A percentile compares a stretch with the other conserved stretches of the same genome.
phyloP scores from a whole-genome alignment of 129 eudicot genomes.

The Artemisia argyi region DNA sequence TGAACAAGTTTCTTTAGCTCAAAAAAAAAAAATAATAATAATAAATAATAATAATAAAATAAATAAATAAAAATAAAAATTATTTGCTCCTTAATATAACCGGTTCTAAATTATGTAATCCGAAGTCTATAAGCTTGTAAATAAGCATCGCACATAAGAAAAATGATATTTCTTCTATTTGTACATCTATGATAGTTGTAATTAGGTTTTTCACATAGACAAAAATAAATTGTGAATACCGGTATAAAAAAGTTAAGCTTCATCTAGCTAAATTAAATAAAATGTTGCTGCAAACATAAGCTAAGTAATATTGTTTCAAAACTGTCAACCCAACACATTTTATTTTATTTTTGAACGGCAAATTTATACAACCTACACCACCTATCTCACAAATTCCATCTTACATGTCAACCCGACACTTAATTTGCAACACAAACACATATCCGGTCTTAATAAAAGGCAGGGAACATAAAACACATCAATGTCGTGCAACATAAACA shows the following conservation, averaged over 20 bases:
- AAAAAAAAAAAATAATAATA: too few species aligned
- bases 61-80: too few species aligned
- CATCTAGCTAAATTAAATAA: neutral
- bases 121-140: too few species aligned
- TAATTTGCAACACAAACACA: slow-evolving; percentile 20
- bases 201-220: neutral
- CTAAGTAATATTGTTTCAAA: neutral
- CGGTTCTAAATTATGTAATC: too few species aligned
- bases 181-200: neutral
- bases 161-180: neutral
- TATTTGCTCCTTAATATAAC: too few species aligned
- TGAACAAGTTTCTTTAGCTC: too few species aligned
- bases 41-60: too few species aligned
- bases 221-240: neutral
- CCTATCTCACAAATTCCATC: too few species aligned
- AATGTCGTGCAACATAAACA: slow-evolving; percentile 33
- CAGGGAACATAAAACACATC: slow-evolving; percentile 16
- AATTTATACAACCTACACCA: too few species aligned
- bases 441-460: slow-evolving; percentile 23
- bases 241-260: neutral
- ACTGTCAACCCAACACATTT: neutral
- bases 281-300: neutral
- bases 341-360: too few species aligned
- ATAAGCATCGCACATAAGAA: too few species aligned
- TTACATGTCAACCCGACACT: too few species aligned